Percentiles rank a stretch among this genome's conserved stretches.
phyloP scores from a whole-genome alignment of 2,329 filamentous ascomycete genomes.

The Canariomyces notabilis region DNA sequence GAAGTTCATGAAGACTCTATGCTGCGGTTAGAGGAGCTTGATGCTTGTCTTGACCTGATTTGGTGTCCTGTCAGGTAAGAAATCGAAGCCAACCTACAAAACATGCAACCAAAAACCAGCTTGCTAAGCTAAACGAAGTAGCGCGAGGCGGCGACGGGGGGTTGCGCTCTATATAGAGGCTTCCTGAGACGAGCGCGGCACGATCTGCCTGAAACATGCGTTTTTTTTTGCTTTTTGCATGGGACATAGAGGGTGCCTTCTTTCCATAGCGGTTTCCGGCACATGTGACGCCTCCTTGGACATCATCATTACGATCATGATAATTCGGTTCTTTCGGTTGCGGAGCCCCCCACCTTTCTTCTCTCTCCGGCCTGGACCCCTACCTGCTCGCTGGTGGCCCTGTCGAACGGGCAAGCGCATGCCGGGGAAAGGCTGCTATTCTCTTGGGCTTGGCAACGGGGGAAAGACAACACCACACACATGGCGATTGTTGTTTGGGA shows the following conservation, averaged over 20 bases:
- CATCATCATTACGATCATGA: constrained; percentile 24
- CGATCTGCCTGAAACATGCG: constrained; percentile 24
- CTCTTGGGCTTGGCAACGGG: constrained; percentile 11
- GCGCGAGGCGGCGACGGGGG: constrained; percentile 7
- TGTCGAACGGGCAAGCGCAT: neutral
- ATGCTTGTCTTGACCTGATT: constrained; percentile 7
- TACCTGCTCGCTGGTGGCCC: constrained; percentile 13
- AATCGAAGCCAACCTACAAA: neutral
- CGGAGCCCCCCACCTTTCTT: constrained; percentile 6
- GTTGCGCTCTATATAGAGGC: constrained; percentile 22
- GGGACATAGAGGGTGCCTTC: constrained; percentile 26
- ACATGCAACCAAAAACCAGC: no score
- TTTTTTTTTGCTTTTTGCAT: constrained; percentile 24
- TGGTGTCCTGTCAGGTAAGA: constrained; percentile 15
- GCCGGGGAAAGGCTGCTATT: constrained; percentile 10
- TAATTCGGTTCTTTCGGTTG: constrained; percentile 16
- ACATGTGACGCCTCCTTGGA: constrained; percentile 20
- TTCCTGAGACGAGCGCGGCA: constrained; percentile 21
- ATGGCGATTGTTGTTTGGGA: constrained; percentile 4
- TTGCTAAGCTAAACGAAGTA: constrained; percentile 1
- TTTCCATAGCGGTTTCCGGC: constrained; percentile 23
- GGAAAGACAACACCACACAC: constrained; percentile 3
- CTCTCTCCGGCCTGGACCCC: constrained; percentile 11
- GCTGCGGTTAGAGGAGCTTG: constrained; percentile 64
- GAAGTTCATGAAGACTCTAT: constrained; percentile 88